Evolutionary conservation across 371 early-diverging fungal species (phyloP).

Genomic region (Apophysomyces variabilis): DNA sequence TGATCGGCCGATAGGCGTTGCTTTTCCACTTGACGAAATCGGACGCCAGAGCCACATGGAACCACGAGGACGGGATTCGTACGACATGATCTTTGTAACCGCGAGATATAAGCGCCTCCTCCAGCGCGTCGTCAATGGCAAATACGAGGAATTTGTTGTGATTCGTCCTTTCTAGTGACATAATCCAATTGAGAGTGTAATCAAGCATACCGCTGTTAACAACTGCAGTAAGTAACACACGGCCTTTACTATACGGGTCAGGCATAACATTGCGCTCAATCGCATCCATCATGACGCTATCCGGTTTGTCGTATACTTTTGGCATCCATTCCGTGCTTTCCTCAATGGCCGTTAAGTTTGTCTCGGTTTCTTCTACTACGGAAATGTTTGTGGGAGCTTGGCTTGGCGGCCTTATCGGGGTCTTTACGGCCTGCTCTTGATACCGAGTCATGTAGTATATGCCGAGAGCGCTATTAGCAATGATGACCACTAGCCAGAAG

Average conservation of each 20-base stretch:
- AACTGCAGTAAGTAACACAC: constrained; percentile 38
- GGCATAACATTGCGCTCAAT: neutral
- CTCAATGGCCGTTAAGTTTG: neutral
- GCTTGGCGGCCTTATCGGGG: neutral
- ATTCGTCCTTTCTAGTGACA: constrained; percentile 32
- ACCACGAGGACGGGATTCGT: constrained; percentile 37
- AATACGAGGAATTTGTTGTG: constrained; percentile 39
- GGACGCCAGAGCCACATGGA: constrained; percentile 31
- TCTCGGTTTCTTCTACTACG: neutral
- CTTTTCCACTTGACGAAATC: constrained; percentile 36
- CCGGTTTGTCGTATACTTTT: neutral
- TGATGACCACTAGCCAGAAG: neutral
- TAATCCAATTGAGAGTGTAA: constrained; percentile 47
- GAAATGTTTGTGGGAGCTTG: neutral
- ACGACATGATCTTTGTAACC: constrained; percentile 37
- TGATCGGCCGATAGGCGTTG: constrained; percentile 38
- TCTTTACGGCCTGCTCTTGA: neutral
- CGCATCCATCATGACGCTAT: neutral
- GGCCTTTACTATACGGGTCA: constrained; percentile 17
- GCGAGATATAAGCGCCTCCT: constrained; percentile 21
- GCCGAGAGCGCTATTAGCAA: neutral
- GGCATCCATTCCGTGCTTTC: neutral
- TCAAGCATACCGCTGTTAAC: constrained; percentile 45
- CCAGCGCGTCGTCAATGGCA: constrained; percentile 39
- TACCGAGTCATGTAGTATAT: constrained; percentile 1